Evolutionary conservation across 495 filamentous ascomycete species (phyloP).

Genomic region (Recurvomyces mirabilis): DNA sequence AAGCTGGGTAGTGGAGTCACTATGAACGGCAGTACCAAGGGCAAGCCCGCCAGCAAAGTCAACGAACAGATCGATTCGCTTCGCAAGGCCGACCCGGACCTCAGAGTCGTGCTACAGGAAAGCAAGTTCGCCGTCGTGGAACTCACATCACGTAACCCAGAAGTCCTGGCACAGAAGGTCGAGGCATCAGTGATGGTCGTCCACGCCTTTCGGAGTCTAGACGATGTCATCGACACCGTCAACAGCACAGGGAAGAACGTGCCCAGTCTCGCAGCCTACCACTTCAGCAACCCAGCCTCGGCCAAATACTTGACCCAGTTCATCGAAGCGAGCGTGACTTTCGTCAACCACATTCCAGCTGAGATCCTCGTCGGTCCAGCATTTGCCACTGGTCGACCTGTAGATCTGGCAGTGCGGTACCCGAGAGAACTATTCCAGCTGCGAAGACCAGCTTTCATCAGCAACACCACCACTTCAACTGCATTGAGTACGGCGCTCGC

Average conservation of each 20-base stretch:
- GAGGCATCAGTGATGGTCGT: constrained; percentile 24
- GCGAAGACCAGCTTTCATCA: constrained; percentile 34
- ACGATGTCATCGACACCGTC: constrained; percentile 38
- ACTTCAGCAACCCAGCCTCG: constrained; percentile 37
- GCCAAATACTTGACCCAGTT: constrained; percentile 45
- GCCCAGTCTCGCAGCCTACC: constrained; percentile 36
- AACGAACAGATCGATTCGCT: constrained; percentile 4
- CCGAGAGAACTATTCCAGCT: constrained; percentile 28
- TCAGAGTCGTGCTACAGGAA: constrained; percentile 8
- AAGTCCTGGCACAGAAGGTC: background rate
- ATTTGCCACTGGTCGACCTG: background rate
- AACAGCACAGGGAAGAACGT: constrained; percentile 9
- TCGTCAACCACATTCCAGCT: constrained; percentile 41
- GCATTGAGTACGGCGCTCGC: constrained; percentile 13
- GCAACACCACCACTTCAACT: constrained; percentile 6
- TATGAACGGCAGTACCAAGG: background rate
- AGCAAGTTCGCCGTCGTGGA: constrained; percentile 5
- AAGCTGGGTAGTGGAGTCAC: background rate
- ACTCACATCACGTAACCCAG: background rate
- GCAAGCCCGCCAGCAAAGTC: background rate
- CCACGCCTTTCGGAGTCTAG: constrained; percentile 33
- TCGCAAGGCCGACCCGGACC: background rate
- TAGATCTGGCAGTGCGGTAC: constrained; percentile 8
- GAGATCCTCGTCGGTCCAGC: constrained; percentile 31
- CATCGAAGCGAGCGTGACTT: constrained; percentile 36